Percentiles rank a stretch among this genome's conserved stretches.
Conservation (phyloP, 176 grass and related monocot genomes). For the Bromus sterilis region DNA sequence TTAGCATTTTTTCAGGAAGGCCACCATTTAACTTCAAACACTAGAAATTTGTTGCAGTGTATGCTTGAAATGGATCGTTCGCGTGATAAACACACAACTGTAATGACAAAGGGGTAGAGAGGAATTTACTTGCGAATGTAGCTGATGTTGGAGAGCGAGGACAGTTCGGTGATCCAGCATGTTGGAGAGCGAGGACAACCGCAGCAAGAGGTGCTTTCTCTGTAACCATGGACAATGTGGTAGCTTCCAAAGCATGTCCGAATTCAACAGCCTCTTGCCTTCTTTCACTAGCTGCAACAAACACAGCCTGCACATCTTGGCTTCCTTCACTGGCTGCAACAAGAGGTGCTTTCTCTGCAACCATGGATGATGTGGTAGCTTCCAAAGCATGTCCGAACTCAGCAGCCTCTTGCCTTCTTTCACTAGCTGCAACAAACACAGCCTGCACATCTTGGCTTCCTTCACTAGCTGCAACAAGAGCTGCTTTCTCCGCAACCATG, state of each 20-base stretch:
- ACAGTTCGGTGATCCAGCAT: not conserved
- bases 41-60: not conserved
- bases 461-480: not conserved
- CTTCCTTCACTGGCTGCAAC: not conserved
- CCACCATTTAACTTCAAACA: not conserved
- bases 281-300: not conserved
- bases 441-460: not conserved
- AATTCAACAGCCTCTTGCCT: not conserved
- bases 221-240: not conserved
- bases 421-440: not conserved
- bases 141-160: not conserved
- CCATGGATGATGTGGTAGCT: not conserved
- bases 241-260: not conserved
- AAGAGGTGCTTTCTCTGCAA: not conserved
- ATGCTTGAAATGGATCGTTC: not conserved
- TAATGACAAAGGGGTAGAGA: not conserved
- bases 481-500: not conserved
- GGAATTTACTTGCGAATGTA: not conserved
- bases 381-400: not conserved
- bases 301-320: not conserved
- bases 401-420: not conserved
- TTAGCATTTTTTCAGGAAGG: not conserved
- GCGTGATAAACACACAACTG: not conserved
- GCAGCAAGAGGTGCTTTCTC: not conserved
- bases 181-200: not conserved